phyloP scores from a whole-genome alignment of 2,329 filamentous ascomycete genomes.

The Sarocladium strictum region DNA sequence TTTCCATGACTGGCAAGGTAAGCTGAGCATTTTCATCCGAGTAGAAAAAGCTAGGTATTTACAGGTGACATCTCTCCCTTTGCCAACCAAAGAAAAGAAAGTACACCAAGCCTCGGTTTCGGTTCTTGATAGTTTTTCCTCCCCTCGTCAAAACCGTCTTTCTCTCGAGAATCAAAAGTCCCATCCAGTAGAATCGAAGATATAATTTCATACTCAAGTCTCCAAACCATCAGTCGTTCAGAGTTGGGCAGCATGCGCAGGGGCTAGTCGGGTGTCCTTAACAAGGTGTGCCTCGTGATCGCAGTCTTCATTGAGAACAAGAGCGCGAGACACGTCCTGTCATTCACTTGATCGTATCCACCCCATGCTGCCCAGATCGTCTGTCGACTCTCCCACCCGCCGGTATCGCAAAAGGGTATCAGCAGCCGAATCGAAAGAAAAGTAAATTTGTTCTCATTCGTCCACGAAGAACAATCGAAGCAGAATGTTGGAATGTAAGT shows the following conservation, averaged over 20 bases:
- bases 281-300: neutral
- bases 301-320: too few species aligned
- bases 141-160: conserved; percentile 15
- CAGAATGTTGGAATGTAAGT: conserved; percentile 16
- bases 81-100: neutral
- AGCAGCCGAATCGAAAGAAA: conserved; percentile 25
- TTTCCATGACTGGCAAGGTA: neutral
- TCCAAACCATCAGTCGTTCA: conserved; percentile 9
- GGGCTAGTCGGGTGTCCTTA: neutral
- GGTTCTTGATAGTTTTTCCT: neutral
- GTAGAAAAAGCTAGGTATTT: neutral
- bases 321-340: too few species aligned
- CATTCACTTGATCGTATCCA: too few species aligned
- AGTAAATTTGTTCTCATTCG: conserved; percentile 14
- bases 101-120: conserved; percentile 3
- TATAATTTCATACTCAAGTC: conserved; percentile 8
- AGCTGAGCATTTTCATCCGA: conserved; percentile 1
- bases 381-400: conserved; percentile 5
- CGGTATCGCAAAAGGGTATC: conserved; percentile 26
- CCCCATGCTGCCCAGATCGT: neutral
- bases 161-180: conserved; percentile 7
- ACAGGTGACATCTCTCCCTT: conserved; percentile 1
- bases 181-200: conserved; percentile 8
- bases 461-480: conserved; percentile 11
- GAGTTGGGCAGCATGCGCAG: neutral